Evolutionary conservation across 2,329 filamentous ascomycete genomes (phyloP), one percentile per base, ranked within the genome.

Genomic region (Penicillium sclerotiorum): DNA sequence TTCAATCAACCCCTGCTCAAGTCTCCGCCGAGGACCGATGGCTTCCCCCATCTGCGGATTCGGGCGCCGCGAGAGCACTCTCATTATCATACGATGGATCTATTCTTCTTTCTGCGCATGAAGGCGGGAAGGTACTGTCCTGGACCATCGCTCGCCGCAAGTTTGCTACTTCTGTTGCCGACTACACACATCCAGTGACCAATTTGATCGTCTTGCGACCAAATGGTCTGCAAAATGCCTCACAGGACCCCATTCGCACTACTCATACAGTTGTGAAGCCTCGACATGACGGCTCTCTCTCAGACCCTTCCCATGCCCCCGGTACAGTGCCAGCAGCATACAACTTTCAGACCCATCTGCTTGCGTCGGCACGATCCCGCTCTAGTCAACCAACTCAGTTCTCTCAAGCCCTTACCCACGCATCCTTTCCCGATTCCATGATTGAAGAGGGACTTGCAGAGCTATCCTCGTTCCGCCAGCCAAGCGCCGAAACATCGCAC

Each of bases 1-100:
- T 70, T 48, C 69, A 74, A 42, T 68, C 70, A 1, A 70, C 75
- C 45, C 73, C 65, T 32, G 76, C 58, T 55, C 73, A 76, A 45
- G 55, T 72, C 15, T 63, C 69, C 50, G 54, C 68, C 52, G 67
- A 71, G 57, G 71, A 76, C 49, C 61, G 67, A 60, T 77, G 70
- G 75, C 63, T 65, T 77, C 83, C 63, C 72, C 82, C 50, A 6
- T 83, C 85, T 28, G 74, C 80, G 38, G 84, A 90, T 45, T 79
- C 81, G 17, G 89, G 89, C 11, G 77, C 82, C 11, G 82, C 82
- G 4, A 80, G 85, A 20, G 89, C 87, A 62, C 67, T 96, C 49
- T 81, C 82, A 17, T 72, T 95, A 45, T 92, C 84, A 64, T 92
- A 94, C 70, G 93, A 96, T 67, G 89, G 90, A 21, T 91, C 87